phyloP scores from a whole-genome alignment of 495 filamentous ascomycete species.

The Rostrohypoxylon terebratum region DNA sequence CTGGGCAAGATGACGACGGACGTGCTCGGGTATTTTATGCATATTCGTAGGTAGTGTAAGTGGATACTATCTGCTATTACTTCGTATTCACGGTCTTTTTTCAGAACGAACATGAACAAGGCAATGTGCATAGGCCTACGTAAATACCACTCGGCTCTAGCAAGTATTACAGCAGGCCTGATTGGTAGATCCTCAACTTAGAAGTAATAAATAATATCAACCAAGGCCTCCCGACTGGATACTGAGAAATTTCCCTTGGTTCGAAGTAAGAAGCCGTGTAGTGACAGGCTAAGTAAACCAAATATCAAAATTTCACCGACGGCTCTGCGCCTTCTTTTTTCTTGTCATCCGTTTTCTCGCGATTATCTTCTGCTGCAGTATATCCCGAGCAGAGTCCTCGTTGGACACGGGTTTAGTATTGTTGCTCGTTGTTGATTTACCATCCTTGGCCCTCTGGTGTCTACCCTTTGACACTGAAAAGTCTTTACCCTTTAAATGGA shows the following conservation, averaged over 20 bases:
- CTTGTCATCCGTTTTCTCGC: slow-evolving; percentile 60
- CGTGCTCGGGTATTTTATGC: background rate
- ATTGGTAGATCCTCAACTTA: background rate
- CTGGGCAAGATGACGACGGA: slow-evolving; percentile 48
- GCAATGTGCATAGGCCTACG: background rate
- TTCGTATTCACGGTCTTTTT: background rate
- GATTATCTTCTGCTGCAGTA: slow-evolving; percentile 61
- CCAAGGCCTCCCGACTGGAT: background rate
- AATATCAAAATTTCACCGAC: slow-evolving; percentile 25
- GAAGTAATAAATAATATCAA: slow-evolving; percentile 6
- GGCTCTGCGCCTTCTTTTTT: slow-evolving; percentile 61
- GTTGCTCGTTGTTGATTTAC: slow-evolving; percentile 19
- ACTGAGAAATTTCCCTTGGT: background rate
- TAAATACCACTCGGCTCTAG: slow-evolving; percentile 13
- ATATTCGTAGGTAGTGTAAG: background rate
- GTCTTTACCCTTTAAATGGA: slow-evolving; percentile 38
- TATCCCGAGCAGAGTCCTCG: slow-evolving; percentile 49
- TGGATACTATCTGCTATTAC: background rate
- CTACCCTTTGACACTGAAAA: slow-evolving; percentile 49
- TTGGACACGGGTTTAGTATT: slow-evolving; percentile 26
- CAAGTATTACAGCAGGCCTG: background rate
- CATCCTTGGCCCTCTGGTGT: slow-evolving; percentile 32
- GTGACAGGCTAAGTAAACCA: background rate
- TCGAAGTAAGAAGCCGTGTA: background rate
- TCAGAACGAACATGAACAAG: background rate